phyloP scores from a whole-genome alignment of 2,329 filamentous ascomycete species.

The Exophiala spinifera region DNA sequence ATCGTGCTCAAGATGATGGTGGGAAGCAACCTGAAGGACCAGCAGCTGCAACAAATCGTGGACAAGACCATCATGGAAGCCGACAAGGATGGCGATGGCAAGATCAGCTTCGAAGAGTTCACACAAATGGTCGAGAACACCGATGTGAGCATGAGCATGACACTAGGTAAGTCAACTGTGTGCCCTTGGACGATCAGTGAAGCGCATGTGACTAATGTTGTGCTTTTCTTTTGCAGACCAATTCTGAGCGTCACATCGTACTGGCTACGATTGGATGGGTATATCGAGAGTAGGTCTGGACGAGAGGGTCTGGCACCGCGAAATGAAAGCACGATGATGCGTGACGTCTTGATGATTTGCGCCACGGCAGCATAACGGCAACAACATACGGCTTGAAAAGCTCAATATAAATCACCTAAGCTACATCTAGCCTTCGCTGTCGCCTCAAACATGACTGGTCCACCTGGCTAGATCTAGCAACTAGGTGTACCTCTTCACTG shows the following conservation, averaged over 20 bases:
- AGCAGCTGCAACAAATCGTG: slow-evolving; percentile 97
- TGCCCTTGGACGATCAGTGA: not conserved
- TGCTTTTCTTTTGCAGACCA: slow-evolving; percentile 14
- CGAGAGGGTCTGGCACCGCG: too few species aligned
- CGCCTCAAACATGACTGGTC: too few species aligned
- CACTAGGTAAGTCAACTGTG: slow-evolving; percentile 50
- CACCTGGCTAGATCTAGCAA: too few species aligned
- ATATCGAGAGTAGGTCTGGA: too few species aligned
- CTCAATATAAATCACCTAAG: too few species aligned
- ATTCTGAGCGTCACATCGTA: slow-evolving; percentile 9
- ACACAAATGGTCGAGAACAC: slow-evolving; percentile 98
- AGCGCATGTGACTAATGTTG: slow-evolving; percentile 1
- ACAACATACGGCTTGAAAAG: too few species aligned
- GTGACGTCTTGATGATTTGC: too few species aligned
- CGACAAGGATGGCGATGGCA: slow-evolving; percentile 90
- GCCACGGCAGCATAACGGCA: too few species aligned
- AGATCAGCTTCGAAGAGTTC: slow-evolving; percentile 99
- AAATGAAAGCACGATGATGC: too few species aligned
- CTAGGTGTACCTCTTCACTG: too few species aligned
- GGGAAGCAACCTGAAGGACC: slow-evolving; percentile 96
- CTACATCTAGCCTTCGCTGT: too few species aligned
- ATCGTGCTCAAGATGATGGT: slow-evolving; percentile 99
- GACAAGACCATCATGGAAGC: slow-evolving; percentile 99
- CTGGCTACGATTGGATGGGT: not conserved
- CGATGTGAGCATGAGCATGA: slow-evolving; percentile 67